Conservation (phyloP, 2,329 filamentous ascomycete species). For the Elsinoe australis region DNA sequence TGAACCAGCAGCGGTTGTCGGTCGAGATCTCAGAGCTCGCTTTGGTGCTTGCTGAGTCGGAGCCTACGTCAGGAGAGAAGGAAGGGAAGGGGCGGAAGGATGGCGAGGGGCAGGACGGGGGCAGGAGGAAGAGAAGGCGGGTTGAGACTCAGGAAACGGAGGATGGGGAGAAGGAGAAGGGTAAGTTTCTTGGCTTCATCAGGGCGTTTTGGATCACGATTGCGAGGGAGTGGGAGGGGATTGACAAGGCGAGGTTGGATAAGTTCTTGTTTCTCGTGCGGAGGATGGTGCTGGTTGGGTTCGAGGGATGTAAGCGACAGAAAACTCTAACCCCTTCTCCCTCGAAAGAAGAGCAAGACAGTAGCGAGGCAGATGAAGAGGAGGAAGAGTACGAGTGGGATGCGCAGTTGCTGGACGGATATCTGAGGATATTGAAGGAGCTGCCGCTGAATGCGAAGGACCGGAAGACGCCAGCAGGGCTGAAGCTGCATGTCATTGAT, state of each 20-base stretch:
- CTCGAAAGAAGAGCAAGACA: conserved; percentile 35
- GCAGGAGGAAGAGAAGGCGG: neutral
- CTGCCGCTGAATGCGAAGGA: conserved; percentile 41
- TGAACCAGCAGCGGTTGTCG: conserved; percentile 79
- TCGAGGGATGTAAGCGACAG: conserved; percentile 40
- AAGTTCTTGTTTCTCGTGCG: conserved; percentile 86
- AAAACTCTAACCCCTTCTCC: no score
- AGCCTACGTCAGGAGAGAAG: neutral
- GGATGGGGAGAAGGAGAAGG: neutral
- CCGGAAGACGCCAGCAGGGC: conserved; percentile 65
- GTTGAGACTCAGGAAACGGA: neutral
- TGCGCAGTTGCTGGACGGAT: neutral
- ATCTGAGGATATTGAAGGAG: conserved; percentile 42
- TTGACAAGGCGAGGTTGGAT: conserved; percentile 58
- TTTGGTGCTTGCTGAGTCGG: conserved; percentile 39
- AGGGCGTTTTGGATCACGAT: conserved; percentile 48
- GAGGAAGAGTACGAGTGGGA: conserved; percentile 28
- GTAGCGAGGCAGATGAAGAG: conserved; percentile 25
- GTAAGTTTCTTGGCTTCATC: conserved; percentile 31
- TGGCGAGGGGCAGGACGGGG: neutral
- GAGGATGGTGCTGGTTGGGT: conserved; percentile 65
- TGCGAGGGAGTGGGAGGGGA: conserved; percentile 43
- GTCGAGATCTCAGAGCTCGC: conserved; percentile 65
- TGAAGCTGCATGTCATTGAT: conserved; percentile 81
- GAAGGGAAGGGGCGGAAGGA: neutral